Evolutionary conservation across 163 green algal genomes (phyloP).

Genomic region (Prototheca cutis): DNA sequence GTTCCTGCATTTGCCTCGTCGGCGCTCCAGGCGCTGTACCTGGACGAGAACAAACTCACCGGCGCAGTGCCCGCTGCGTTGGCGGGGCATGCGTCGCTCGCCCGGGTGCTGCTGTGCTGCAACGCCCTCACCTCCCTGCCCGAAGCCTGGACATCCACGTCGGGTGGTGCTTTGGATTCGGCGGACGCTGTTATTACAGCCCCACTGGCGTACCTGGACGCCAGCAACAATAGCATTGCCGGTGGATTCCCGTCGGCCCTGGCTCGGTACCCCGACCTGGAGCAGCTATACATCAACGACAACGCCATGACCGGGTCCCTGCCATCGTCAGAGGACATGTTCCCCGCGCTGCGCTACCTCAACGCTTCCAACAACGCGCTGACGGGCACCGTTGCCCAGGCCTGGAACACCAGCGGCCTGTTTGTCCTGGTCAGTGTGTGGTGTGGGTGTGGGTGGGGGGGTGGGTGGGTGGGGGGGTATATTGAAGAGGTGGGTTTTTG

Average conservation of each 20-base stretch:
- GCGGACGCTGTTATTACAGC: background rate
- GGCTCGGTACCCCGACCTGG: background rate
- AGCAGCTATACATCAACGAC: too few species aligned
- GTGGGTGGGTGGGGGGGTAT: background rate
- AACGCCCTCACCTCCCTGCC: slow-evolving; percentile 2
- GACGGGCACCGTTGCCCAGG: background rate
- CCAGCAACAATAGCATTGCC: background rate
- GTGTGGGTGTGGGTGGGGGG: background rate
- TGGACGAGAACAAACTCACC: slow-evolving; percentile 2
- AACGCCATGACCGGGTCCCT: too few species aligned
- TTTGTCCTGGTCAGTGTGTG: background rate
- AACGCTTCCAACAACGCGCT: background rate
- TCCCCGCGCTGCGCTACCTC: background rate
- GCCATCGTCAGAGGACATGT: too few species aligned
- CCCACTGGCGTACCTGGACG: background rate
- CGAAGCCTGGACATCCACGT: background rate
- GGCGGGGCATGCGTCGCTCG: background rate
- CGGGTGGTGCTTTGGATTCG: background rate
- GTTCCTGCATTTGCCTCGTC: slow-evolving; percentile 20
- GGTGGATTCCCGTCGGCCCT: background rate
- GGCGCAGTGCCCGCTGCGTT: background rate
- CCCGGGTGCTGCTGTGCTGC: background rate
- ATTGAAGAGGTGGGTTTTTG: too few species aligned
- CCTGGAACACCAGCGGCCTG: background rate
- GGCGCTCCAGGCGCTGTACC: slow-evolving; percentile 4